Percentiles rank a stretch among this genome's conserved stretches.
phyloP scores from a whole-genome alignment of 768 basidiomycete genomes.

The Panaeolus papilionaceus region DNA sequence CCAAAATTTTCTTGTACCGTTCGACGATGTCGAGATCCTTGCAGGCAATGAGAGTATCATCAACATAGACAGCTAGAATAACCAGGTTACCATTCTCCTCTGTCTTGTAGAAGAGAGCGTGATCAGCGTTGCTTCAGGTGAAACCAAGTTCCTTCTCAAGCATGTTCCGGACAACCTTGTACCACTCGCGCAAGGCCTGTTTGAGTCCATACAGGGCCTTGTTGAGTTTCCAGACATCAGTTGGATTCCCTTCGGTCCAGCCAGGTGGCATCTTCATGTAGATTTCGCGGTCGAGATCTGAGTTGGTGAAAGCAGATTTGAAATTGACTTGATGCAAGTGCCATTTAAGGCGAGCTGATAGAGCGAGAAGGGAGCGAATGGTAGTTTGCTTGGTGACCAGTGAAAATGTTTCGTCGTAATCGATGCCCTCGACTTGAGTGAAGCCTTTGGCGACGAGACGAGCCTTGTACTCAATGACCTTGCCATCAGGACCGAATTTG shows the following conservation, averaged over 20 bases:
- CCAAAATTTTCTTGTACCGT: not conserved
- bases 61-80: conserved; percentile 11
- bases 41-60: not conserved
- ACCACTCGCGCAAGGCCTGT: conserved; percentile 17
- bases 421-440: no score
- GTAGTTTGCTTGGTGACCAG: no score
- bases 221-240: conserved; percentile 10
- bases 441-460: conserved; percentile 16
- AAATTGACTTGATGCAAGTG: conserved; percentile 11
- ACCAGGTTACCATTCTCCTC: not conserved
- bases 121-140: conserved; percentile 10
- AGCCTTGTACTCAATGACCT: conserved; percentile 9
- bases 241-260: not conserved
- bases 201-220: conserved; percentile 17
- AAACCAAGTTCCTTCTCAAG: conserved; percentile 14
- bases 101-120: conserved; percentile 9
- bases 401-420: no score
- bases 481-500: conserved; percentile 14
- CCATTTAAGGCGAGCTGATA: conserved; percentile 3
- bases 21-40: not conserved
- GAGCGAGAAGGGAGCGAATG: no score
- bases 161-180: no score
- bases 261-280: conserved; percentile 11
- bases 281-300: conserved; percentile 8
- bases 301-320: conserved; percentile 14